phyloP scores from a whole-genome alignment of 1,284 basidiomycete species.

The Marasmius sp. region DNA sequence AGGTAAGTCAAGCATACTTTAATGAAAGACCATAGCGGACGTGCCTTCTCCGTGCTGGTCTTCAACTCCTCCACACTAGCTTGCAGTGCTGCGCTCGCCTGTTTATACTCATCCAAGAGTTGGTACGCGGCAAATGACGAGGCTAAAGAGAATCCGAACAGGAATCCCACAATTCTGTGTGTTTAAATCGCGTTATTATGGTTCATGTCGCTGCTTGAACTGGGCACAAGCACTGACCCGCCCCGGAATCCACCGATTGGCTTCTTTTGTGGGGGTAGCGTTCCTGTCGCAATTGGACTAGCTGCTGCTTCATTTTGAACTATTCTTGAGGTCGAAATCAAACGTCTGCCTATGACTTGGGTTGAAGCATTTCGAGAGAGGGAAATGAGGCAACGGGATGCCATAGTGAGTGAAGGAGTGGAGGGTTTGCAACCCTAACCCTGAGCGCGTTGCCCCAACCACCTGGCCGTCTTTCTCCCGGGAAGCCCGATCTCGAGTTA shows the following conservation, averaged over 20 bases:
- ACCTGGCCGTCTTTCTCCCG: too few relatives aligned
- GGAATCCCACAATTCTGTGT: slow-evolving; percentile 80
- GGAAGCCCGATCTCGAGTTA: too few relatives aligned
- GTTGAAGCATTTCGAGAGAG: slow-evolving; percentile 22
- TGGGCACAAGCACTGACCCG: slow-evolving; percentile 51
- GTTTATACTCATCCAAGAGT: slow-evolving; percentile 87
- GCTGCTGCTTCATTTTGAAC: slow-evolving; percentile 47
- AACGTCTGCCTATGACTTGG: slow-evolving; percentile 25
- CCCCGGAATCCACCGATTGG: slow-evolving; percentile 85
- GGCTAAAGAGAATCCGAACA: slow-evolving; percentile 86
- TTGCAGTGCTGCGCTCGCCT: slow-evolving; percentile 80
- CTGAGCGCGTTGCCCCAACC: neutral
- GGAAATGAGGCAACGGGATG: slow-evolving; percentile 38
- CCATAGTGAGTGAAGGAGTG: slow-evolving; percentile 27
- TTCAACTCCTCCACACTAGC: slow-evolving; percentile 87
- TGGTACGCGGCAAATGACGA: slow-evolving; percentile 86
- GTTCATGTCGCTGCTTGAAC: too few relatives aligned
- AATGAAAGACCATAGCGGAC: slow-evolving; percentile 6
- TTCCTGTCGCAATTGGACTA: slow-evolving; percentile 47
- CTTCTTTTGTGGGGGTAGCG: slow-evolving; percentile 63
- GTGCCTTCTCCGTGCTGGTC: slow-evolving; percentile 78
- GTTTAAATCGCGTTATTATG: too few relatives aligned
- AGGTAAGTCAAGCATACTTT: neutral
- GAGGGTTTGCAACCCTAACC: neutral
- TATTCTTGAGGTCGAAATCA: slow-evolving; percentile 39